Percentiles rank a stretch among this genome's conserved stretches.
Conservation (phyloP, 78 protist genomes). For the Pigoraptor vietnamica region DNA sequence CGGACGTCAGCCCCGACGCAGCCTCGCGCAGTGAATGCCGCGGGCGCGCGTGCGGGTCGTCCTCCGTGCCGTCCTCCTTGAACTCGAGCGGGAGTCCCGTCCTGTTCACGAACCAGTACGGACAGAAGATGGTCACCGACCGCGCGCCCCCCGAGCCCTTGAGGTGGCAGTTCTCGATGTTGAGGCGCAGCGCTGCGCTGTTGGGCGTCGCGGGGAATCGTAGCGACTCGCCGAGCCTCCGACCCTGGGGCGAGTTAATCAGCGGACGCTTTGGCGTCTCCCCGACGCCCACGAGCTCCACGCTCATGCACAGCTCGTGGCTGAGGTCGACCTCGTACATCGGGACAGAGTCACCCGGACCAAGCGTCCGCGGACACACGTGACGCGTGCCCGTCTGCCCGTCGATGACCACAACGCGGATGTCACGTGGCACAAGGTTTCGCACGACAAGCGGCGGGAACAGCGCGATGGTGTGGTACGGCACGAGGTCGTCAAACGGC, state of each 20-base stretch:
- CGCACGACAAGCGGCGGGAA: not conserved
- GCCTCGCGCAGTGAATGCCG: not conserved
- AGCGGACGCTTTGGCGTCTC: not conserved
- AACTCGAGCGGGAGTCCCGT: not conserved
- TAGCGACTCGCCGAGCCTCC: not conserved
- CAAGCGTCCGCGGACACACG: not conserved
- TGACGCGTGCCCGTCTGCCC: not conserved
- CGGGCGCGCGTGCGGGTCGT: not conserved
- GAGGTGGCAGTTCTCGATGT: not conserved
- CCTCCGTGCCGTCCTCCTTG: not conserved
- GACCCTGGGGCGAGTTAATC: not conserved
- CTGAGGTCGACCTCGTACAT: not conserved
- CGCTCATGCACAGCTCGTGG: not conserved
- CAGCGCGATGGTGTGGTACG: not conserved
- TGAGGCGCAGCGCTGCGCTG: not conserved
- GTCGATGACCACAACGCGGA: not conserved
- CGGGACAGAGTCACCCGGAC: not conserved
- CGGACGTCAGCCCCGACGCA: not conserved
- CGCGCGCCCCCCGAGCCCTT: not conserved
- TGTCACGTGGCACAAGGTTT: not conserved
- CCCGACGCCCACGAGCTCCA: not conserved
- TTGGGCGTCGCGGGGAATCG: not conserved
- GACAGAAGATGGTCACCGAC: not conserved
- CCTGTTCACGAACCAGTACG: not conserved
- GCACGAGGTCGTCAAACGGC: not conserved